These are phyloP conservation scores for Anaeromyces robustus DNA, from an alignment of 192 early-diverging fungal genomes.

Conservation along the genomic window DNA sequence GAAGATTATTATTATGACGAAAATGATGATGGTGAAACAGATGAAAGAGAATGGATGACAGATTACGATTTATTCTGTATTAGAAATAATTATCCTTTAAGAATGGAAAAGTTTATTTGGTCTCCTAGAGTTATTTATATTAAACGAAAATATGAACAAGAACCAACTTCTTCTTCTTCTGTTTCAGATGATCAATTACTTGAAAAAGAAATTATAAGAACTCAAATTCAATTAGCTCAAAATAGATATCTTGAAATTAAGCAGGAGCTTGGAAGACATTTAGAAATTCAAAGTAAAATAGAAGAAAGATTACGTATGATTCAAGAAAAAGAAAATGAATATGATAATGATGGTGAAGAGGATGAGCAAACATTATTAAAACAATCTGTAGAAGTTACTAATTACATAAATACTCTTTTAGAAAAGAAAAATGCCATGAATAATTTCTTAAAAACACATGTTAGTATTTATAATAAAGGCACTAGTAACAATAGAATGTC, in stretches of 20 bases:
- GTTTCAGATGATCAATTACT: not conserved
- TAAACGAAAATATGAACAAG: not conserved
- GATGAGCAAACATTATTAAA: not conserved
- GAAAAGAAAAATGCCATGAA: not conserved
- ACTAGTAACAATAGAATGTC: not conserved
- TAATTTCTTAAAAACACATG: not conserved
- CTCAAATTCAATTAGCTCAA: not conserved
- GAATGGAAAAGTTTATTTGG: not conserved
- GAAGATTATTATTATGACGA: not conserved
- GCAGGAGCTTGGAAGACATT: not conserved
- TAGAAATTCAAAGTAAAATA: not conserved
- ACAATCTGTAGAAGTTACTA: not conserved
- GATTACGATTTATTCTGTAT: not conserved
- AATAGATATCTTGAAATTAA: not conserved
- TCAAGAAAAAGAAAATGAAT: not conserved
- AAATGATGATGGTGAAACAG: not conserved
- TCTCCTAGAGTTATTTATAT: not conserved
- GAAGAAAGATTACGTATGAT: not conserved
- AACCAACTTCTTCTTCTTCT: not conserved
- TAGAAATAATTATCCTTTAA: not conserved
- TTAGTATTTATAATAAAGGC: not conserved
- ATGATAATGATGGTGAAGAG: not conserved
- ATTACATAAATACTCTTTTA: not conserved
- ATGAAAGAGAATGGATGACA: not conserved
- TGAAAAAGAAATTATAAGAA: not conserved